These are phyloP conservation scores for Paecilomyces sp. DNA, from an alignment of 2,329 filamentous ascomycete species.

Conservation along the genomic window DNA sequence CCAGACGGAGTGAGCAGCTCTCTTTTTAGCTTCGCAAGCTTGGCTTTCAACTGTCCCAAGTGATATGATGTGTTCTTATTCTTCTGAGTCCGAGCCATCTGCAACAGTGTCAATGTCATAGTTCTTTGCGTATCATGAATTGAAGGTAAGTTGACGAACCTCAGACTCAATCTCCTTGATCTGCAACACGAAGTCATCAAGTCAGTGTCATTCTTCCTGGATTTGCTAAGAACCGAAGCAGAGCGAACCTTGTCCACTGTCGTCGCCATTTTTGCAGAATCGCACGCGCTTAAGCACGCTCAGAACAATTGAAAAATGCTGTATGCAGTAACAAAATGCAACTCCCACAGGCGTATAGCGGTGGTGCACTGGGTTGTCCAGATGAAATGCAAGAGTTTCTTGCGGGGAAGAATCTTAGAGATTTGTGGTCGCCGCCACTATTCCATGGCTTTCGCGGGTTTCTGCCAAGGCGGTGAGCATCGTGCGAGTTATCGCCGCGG, in stretches of 20 bases:
- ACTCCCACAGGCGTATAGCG: neutral
- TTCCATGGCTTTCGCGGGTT: neutral
- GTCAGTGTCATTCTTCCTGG: slow-evolving; percentile 24
- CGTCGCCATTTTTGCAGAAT: slow-evolving; percentile 63
- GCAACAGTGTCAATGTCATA: slow-evolving; percentile 11
- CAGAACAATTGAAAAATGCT: slow-evolving; percentile 2
- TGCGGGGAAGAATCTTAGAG: slow-evolving; percentile 14
- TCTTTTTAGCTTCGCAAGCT: slow-evolving; percentile 94
- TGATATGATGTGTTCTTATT: slow-evolving; percentile 94
- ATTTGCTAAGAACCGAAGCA: slow-evolving; percentile 6
- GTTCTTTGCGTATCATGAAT: slow-evolving; percentile 1
- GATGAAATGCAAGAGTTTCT: neutral
- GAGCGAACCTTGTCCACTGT: slow-evolving; percentile 81
- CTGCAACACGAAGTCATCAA: slow-evolving; percentile 40
- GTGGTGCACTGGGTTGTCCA: neutral
- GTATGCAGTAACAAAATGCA: neutral
- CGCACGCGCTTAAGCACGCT: neutral
- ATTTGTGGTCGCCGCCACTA: neutral
- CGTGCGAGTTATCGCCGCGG: neutral
- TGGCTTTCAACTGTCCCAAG: slow-evolving; percentile 89
- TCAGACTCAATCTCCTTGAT: slow-evolving; percentile 97
- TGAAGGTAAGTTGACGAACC: slow-evolving; percentile 46
- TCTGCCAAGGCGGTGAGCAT: neutral
- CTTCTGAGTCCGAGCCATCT: slow-evolving; percentile 97
- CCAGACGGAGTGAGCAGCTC: slow-evolving; percentile 81